phyloP scores from a whole-genome alignment of 768 basidiomycete genomes.

The Mycena leptocephala region DNA sequence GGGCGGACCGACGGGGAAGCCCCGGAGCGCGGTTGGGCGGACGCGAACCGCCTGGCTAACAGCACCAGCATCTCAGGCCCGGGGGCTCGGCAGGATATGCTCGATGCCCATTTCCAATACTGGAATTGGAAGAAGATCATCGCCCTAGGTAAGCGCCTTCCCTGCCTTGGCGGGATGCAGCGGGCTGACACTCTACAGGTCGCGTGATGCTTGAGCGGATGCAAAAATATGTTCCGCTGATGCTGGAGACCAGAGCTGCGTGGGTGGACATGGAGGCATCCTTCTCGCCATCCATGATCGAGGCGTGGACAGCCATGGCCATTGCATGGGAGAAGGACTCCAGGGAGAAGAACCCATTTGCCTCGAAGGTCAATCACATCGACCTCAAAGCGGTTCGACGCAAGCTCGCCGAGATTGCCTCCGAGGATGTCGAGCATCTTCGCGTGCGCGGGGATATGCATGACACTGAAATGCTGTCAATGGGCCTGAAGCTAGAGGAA shows the following conservation, averaged over 20 bases:
- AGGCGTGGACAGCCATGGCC: neutral
- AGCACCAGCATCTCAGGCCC: conserved; percentile 58
- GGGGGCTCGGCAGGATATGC: conserved; percentile 12
- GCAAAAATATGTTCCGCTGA: neutral
- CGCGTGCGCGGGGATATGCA: conserved; percentile 9
- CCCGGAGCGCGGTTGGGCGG: conserved; percentile 49
- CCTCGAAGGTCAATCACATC: neutral
- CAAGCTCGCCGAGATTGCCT: neutral
- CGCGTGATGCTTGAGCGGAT: neutral
- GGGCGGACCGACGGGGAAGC: conserved; percentile 53
- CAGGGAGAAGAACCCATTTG: neutral
- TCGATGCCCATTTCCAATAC: too few relatives aligned
- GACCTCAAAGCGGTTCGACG: neutral
- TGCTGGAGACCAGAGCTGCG: neutral
- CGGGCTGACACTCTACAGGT: neutral
- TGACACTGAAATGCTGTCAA: neutral
- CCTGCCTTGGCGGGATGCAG: too few relatives aligned
- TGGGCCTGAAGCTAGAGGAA: neutral
- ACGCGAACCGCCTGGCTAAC: conserved; percentile 46
- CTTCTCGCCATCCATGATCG: conserved; percentile 42
- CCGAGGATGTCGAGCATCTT: neutral
- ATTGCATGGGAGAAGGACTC: neutral
- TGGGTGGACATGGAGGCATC: conserved; percentile 1
- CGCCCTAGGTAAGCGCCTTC: neutral
- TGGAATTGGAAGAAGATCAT: conserved; percentile 20